Evolutionary conservation across 768 basidiomycete genomes (phyloP), one percentile per base, ranked within the genome.

Genomic region (Jaapia argillacea): DNA sequence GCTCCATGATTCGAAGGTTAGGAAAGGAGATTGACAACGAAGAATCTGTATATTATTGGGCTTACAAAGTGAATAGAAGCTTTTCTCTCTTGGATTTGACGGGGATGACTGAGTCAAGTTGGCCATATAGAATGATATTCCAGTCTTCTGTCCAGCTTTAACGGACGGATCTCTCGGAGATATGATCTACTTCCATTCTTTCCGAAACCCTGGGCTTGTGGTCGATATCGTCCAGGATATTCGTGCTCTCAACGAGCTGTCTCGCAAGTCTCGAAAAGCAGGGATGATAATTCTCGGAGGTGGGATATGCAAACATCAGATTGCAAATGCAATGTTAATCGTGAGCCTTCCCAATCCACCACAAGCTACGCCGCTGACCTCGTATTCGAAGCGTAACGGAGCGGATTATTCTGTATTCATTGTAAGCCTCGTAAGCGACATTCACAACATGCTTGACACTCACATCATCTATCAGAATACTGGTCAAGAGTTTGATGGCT

Each of bases 261-360:
- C 86, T 7, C 74, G 96, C 43, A 81, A 76, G 49, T 85, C 93
- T 26, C 80, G 77, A 44, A 93, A 90, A 64, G 96, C 96, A 16
- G 96, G 96, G 2, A 98, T 98, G 93, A 90, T 99, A 52, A 80
- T 99, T 42, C 77, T 98, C 10, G 96, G 96, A 5, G 96, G 96
- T 2, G 96, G 96, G 1, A 92, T 99, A 6, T 98, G 93, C 68
- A 99, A 99, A 60, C 96, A 99, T 59, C 96, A 99, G 58, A 96
- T 99, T 45, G 94, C 94, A n/a, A 99, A 99, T 57, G 92, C 94
- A 1, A 97, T 99, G 96, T 69, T 99, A 20, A 96, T 99, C 57
- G 94, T 97, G 62, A 63, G 75, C 51, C 20, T 7, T 36, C 36
- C 24, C 18, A 35, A 10, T 45, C 14, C 25, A 31, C 44, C 23